phyloP scores from a whole-genome alignment of 331 rosid genomes.

The Quercus lobata region DNA sequence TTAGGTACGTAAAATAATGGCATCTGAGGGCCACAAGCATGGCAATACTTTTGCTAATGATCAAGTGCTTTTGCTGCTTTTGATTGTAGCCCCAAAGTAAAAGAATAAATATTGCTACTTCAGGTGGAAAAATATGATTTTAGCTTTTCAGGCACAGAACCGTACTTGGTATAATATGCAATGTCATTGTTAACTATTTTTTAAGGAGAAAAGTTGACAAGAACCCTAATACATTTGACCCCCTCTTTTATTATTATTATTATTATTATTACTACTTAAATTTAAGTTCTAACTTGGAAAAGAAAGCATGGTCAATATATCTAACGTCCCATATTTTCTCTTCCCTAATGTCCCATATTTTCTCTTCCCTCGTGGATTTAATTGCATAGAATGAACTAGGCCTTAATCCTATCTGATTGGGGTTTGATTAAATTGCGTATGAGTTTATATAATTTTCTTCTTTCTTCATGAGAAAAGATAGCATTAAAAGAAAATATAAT shows the following conservation, averaged over 20 bases:
- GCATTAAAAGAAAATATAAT: background rate
- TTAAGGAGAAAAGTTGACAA: background rate
- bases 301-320: background rate
- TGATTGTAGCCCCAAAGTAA: background rate
- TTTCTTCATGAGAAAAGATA: background rate
- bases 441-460: background rate
- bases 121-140: background rate
- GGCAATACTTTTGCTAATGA: background rate
- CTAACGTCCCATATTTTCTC: background rate
- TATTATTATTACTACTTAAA: too few species aligned
- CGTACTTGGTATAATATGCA: background rate
- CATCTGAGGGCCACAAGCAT: background rate
- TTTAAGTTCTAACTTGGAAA: background rate
- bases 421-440: background rate
- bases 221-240: background rate
- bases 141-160: background rate
- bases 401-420: background rate
- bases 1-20: background rate
- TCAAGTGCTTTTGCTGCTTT: background rate
- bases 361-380: background rate
- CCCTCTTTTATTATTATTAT: too few species aligned
- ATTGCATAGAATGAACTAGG: background rate
- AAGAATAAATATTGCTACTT: background rate
- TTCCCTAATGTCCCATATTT: background rate
- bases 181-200: background rate